Conservation (phyloP, 176 grass and related monocot genomes). For the Cenchrus purpureus region DNA sequence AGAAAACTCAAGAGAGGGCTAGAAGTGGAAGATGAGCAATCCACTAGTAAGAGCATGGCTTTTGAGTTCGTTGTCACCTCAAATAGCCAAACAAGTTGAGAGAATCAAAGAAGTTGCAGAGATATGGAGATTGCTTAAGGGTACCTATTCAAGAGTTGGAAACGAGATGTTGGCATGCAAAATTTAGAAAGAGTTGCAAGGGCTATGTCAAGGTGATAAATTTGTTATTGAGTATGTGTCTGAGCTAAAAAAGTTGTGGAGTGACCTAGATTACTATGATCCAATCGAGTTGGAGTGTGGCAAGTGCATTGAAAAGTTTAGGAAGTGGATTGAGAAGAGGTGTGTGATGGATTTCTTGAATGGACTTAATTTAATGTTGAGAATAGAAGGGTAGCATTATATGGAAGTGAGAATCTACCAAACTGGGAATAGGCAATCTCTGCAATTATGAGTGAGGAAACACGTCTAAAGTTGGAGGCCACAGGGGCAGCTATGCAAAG, state of each 20-base stretch:
- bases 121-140: neutral
- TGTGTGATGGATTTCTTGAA: conserved; percentile 1
- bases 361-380: neutral
- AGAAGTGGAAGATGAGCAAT: neutral
- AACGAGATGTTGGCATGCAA: conserved; percentile 1
- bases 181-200: neutral
- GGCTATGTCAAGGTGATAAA: neutral
- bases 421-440: neutral
- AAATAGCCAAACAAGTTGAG: conserved; percentile 4
- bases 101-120: neutral
- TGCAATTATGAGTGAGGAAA: neutral
- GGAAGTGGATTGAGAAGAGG: neutral
- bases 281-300: neutral
- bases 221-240: neutral
- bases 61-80: neutral
- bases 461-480: too few relatives aligned
- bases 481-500: too few relatives aligned
- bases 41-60: neutral
- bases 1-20: neutral
- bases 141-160: neutral
- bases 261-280: neutral
- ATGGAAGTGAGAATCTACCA: neutral
- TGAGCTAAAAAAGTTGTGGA: neutral
- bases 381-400: neutral
- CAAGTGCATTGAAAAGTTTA: neutral